Evolutionary conservation across 257 asterid species (phyloP), one percentile per base, ranked within the genome.

Genomic region (Rhazya stricta): DNA sequence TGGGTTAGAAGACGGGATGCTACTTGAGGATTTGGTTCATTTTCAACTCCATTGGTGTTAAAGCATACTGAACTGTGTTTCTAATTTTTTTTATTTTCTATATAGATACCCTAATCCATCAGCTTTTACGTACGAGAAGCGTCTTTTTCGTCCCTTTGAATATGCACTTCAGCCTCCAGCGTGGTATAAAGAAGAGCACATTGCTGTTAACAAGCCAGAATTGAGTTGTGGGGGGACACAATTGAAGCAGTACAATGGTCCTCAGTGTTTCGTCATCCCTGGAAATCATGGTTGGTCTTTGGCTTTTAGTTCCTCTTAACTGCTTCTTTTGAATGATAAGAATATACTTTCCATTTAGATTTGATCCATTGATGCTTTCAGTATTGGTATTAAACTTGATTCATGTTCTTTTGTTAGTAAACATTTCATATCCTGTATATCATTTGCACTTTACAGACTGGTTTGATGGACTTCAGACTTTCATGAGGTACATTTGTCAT

Each of bases 391-490:
- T 48, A 51, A 39, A 68, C 29, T 21, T 58, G 69, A 53, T 37
- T 25, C 21, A 48, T 46, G 66, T 3, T 62, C 46, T 36, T 6
- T 53, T 56, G 23, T 21, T 68, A 34, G 34, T 43, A 37, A 72
- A 69, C 36, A 21, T 73, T 75, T 71, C 34, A 71, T 67, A 19
- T 57, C 78, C 29, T 48, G 42, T 73, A 32, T 34, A 57, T 62
- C 69, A 48, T 84, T 67, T 71, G 56, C 30, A 9, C 61, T 79
- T 79, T 78, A 74, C 91, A 95, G 98, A 95, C 87, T 95, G 99
- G 99, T 95, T 95, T 85, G 99, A 95, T 78, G 99, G 99, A 74
- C 98, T 95, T 78, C 99, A 95, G 86, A 92, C 99, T 21, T 95
- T 88, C 80, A 95, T 95, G 99, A 89, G 98, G 80, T 95, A 88